phyloP scores from a whole-genome alignment of 2,329 filamentous ascomycete species.

The Lachnellula cervina region DNA sequence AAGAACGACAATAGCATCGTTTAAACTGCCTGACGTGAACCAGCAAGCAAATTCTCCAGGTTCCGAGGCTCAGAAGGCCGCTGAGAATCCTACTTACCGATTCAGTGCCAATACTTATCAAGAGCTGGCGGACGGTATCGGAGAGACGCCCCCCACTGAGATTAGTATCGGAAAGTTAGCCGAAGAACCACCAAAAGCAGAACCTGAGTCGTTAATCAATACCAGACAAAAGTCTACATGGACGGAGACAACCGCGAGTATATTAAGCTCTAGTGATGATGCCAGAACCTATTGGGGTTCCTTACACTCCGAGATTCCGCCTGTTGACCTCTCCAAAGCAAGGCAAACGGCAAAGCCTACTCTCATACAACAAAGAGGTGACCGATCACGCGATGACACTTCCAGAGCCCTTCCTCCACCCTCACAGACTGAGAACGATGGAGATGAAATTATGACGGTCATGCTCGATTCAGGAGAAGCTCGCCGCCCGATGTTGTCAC shows the following conservation, averaged over 20 bases:
- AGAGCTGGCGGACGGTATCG: conserved; percentile 33
- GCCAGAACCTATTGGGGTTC: conserved; percentile 45
- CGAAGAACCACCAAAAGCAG: conserved; percentile 2
- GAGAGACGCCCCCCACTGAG: conserved; percentile 23
- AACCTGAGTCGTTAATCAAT: conserved; percentile 8
- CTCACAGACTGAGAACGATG: conserved; percentile 14
- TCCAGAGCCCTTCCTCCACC: conserved; percentile 1
- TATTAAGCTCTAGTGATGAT: conserved; percentile 36
- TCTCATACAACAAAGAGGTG: conserved; percentile 33
- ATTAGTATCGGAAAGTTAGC: conserved; percentile 9
- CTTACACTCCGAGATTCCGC: conserved; percentile 44
- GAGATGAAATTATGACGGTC: conserved; percentile 39
- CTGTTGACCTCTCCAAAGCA: conserved; percentile 41
- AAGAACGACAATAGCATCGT: conserved; percentile 26
- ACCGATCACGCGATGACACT: background rate
- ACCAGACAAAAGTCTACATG: conserved; percentile 36
- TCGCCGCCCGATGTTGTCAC: conserved; percentile 19
- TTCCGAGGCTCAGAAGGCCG: background rate
- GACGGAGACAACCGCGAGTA: conserved; percentile 22
- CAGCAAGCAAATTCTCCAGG: conserved; percentile 3
- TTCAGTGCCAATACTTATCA: conserved; percentile 33
- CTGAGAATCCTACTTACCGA: conserved; percentile 16
- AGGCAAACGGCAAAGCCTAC: conserved; percentile 39
- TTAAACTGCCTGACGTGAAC: conserved; percentile 8
- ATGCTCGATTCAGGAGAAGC: conserved; percentile 39